Evolutionary conservation across 495 filamentous ascomycete genomes (phyloP).

Genomic region (Physcia stellaris): DNA sequence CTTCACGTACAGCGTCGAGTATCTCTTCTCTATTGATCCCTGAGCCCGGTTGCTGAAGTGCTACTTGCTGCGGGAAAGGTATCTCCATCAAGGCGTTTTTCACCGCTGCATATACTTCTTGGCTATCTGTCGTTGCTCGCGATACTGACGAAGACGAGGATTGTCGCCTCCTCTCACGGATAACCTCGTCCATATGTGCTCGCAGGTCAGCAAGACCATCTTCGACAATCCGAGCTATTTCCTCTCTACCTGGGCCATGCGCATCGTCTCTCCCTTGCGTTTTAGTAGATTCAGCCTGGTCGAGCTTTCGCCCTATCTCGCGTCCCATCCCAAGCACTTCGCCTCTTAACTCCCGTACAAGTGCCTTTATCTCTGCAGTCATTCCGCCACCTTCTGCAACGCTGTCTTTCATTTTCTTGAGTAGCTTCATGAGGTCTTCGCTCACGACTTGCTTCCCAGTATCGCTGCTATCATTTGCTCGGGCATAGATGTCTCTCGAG

Average conservation of each 20-base stretch:
- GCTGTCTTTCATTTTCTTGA: constrained; percentile 75
- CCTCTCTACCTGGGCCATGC: constrained; percentile 41
- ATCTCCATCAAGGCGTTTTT: constrained; percentile 61
- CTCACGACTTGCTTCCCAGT: constrained; percentile 26
- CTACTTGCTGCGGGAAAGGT: constrained; percentile 25
- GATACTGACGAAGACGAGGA: constrained; percentile 39
- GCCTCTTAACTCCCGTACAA: constrained; percentile 77
- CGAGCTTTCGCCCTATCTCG: constrained; percentile 70
- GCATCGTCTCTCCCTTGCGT: constrained; percentile 34
- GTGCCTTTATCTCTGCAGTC: constrained; percentile 78
- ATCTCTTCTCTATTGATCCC: constrained; percentile 64
- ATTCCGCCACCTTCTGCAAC: constrained; percentile 72
- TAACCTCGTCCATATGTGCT: constrained; percentile 59
- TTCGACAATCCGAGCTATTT: constrained; percentile 65
- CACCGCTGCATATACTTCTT: constrained; percentile 70
- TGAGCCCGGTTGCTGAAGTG: constrained; percentile 20
- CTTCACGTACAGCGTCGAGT: constrained; percentile 69
- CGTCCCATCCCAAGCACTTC: constrained; percentile 91
- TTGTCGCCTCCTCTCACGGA: constrained; percentile 61
- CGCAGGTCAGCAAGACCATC: constrained; percentile 67
- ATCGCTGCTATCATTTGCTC: constrained; percentile 3
- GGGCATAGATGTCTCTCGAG: constrained; percentile 6
- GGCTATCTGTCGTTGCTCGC: constrained; percentile 46
- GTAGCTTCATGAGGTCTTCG: constrained; percentile 62
- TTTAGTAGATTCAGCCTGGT: constrained; percentile 41